These are phyloP conservation scores for Physcia stellaris DNA, from an alignment of 495 filamentous ascomycete genomes.

Conservation along the genomic window DNA sequence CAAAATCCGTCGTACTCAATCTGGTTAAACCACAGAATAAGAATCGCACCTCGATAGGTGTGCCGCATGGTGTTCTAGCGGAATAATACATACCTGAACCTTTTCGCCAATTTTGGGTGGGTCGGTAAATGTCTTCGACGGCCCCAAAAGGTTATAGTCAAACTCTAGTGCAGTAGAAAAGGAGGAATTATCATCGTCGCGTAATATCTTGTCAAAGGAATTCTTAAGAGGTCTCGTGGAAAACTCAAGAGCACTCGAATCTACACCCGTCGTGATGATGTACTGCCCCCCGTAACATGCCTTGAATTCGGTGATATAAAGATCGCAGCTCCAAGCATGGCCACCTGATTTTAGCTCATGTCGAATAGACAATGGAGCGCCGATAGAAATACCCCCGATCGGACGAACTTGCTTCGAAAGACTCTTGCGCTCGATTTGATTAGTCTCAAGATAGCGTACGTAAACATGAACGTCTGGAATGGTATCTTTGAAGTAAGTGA, in stretches of 20 bases:
- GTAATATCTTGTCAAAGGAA: constrained; percentile 5
- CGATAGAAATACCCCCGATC: constrained; percentile 4
- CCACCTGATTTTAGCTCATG: constrained; percentile 5
- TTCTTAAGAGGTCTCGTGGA: constrained; percentile 5
- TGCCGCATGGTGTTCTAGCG: background rate
- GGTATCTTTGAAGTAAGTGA: constrained; percentile 5
- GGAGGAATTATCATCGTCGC: constrained; percentile 3
- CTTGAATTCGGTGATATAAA: constrained; percentile 5
- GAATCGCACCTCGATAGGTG: constrained; percentile 4
- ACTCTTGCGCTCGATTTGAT: constrained; percentile 4
- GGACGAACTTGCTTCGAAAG: constrained; percentile 4
- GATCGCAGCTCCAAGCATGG: constrained; percentile 3
- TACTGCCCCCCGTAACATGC: constrained; percentile 5
- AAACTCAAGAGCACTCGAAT: constrained; percentile 2
- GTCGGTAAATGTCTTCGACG: constrained; percentile 3
- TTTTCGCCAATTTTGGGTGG: constrained; percentile 3
- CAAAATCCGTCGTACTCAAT: constrained; percentile 12
- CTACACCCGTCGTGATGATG: constrained; percentile 2
- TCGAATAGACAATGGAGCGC: constrained; percentile 4
- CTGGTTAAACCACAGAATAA: constrained; percentile 11
- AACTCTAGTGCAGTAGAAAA: constrained; percentile 2
- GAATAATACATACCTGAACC: constrained; percentile 5
- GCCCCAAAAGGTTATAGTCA: constrained; percentile 3
- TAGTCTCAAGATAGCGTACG: constrained; percentile 1
- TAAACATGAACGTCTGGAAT: constrained; percentile 2